Evolutionary conservation across 1,139 yeast genomes (phyloP), one percentile per base, ranked within the genome.

Genomic region (Candida sp.): DNA sequence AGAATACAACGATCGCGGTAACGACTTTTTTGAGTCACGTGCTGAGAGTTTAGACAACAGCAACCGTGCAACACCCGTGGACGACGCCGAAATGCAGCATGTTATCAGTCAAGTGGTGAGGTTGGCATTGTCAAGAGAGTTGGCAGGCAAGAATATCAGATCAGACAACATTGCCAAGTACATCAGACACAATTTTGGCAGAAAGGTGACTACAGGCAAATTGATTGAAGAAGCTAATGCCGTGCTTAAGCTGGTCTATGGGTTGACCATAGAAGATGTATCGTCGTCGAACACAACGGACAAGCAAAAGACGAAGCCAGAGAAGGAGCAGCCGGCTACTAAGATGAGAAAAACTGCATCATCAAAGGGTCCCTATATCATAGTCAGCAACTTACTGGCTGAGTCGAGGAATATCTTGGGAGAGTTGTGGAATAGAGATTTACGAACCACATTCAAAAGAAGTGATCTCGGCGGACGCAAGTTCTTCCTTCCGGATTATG

Each of bases 171-270:
- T 47, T 9, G 61, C 73, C 56, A 75, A 69, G 44, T 65, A 64
- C 48, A 57, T 68, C 28, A 53, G 55, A 3, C 67, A 61, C 42
- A 61, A 55, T 23, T 46, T 62, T 22, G 52, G 55, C 34, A 57
- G 57, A 34, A 53, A 62, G 45, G 41, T 54, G 9, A 55, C 58
- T 26, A 62, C 58, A 40, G 68, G 63, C 2, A 46, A 31, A n/a
- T 52, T 67, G 3, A 42, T 70, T 7, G 51, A 47, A 11, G 54
- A 50, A 17, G 63, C 66, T 1, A 59, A 60, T 39, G 45, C 32
- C 1, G 63, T 62, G n/a, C 51, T 77, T 37, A 57, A 61, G 33
- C 54, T 59, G 6, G 58, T 65, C 2, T 75, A 72, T 54, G 81
- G 79, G 1, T 50, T 75, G 46, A 56, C 64, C 26, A 55, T 75